Conservation (phyloP, 2,329 filamentous ascomycete species). For the Thelonectria rubi region DNA sequence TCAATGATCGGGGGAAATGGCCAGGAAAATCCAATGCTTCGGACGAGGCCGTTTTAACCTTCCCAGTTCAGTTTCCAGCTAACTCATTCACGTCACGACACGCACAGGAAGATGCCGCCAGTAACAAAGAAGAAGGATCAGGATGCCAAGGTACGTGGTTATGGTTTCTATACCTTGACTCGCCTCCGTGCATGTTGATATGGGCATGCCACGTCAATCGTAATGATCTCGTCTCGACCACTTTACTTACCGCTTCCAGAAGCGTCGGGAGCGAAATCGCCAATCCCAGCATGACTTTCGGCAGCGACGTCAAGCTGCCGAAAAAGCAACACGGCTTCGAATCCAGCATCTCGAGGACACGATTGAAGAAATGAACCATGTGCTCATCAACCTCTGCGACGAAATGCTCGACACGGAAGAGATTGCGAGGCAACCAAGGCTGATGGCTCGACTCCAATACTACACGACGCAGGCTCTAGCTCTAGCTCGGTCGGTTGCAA, state of each 20-base stretch:
- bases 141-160: too few species aligned
- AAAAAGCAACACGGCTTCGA: not conserved
- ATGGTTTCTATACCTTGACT: too few species aligned
- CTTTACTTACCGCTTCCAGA: not conserved
- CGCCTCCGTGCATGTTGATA: too few species aligned
- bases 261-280: slow-evolving; percentile 4
- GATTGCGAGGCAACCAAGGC: not conserved
- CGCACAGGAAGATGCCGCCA: too few species aligned
- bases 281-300: slow-evolving; percentile 9
- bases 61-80: too few species aligned
- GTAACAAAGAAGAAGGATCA: too few species aligned
- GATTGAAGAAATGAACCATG: slow-evolving; percentile 3
- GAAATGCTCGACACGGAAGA: slow-evolving; percentile 4
- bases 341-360: slow-evolving; percentile 1
- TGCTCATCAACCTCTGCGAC: slow-evolving; percentile 2
- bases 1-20: too few species aligned
- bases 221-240: not conserved
- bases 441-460: slow-evolving; percentile 4
- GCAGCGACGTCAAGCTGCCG: slow-evolving; percentile 1
- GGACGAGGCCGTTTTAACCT: too few species aligned
- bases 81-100: too few species aligned
- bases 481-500: not conserved
- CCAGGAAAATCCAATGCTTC: too few species aligned
- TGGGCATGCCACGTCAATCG: not conserved
- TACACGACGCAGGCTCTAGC: not conserved